Base-by-base conservation (phyloP, 306 rosid genomes). In the Vigna radiata region DNA sequence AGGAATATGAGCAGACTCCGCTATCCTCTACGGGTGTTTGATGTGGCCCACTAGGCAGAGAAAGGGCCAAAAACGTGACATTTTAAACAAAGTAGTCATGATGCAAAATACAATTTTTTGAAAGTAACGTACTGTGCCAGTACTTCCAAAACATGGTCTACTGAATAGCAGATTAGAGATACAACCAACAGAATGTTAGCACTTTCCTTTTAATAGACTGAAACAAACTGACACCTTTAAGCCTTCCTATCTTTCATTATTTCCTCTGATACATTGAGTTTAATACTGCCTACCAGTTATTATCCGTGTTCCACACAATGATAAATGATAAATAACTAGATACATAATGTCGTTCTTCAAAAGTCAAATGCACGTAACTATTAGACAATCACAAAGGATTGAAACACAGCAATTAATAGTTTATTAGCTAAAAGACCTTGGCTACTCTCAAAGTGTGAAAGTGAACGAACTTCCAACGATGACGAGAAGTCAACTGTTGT, bases 171-270 rank as follows among this genome's bases (percentile, higher is more conserved):
- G 19, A 50, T 27, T 75, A 75, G 29, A 68, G 52, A 25, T 61
- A 68, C 5, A 52, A 11, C 16, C 76, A 49, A 60, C 43, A 64
- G 41, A 46, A 61, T 73, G 74, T 56, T 18, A 19, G 23, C 48
- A 25, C 39, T 70, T 54, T 19, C 75, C 31, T 61, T 68, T 17
- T 7, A 49, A 46, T 29, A 68, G 19, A 31, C 46, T 48, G 12
- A 41, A 36, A 55, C 12, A 53, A 36, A 14, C 55, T 65, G 29
- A 48, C 33, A 73, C 23, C 23, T 55, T 68, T 17, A 9, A 74
- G 76, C 80, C 21, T 77, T 55, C 61, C 33, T 13, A 23, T 27
- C 60, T 75, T 48, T 39, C 16, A 60, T 13, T 75, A 75, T 68
- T 74, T 41, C 18, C 56, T 58, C 58, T 54, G n/a, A 29, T 13